Percentiles rank a stretch among this genome's conserved stretches.
phyloP scores from a whole-genome alignment of 768 basidiomycete genomes.

The Xerocomellus intermedius region DNA sequence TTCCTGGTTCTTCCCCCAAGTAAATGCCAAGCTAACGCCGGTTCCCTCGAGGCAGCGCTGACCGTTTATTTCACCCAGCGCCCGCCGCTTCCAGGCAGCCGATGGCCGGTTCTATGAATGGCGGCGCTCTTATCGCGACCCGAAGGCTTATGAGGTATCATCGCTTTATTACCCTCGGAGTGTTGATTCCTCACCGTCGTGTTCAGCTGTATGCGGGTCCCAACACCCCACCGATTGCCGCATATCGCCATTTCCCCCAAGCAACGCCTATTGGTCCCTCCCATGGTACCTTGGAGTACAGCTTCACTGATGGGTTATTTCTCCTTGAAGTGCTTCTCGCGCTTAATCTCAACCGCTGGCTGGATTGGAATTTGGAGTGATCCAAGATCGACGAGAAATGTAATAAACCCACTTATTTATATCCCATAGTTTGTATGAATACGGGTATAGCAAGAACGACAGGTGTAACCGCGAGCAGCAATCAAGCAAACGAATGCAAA shows the following conservation, averaged over 20 bases:
- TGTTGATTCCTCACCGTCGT: slow-evolving; percentile 1
- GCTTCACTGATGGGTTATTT: slow-evolving; percentile 57
- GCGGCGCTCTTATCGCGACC: slow-evolving; percentile 49
- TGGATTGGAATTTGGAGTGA: slow-evolving; percentile 53
- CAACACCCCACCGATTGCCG: slow-evolving; percentile 49
- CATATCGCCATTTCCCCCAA: slow-evolving; percentile 53
- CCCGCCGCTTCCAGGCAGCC: slow-evolving; percentile 55
- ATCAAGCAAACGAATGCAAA: slow-evolving; percentile 16
- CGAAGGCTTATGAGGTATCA: slow-evolving; percentile 62
- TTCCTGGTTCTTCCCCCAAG: slow-evolving; percentile 50
- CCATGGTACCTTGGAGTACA: slow-evolving; percentile 62
- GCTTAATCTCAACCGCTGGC: slow-evolving; percentile 71
- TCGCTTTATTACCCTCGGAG: neutral
- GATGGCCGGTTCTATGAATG: slow-evolving; percentile 66
- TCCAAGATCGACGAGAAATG: slow-evolving; percentile 11
- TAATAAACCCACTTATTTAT: slow-evolving; percentile 31
- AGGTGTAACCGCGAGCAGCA: slow-evolving; percentile 19
- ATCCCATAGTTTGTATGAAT: slow-evolving; percentile 34
- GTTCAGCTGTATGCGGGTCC: slow-evolving; percentile 48
- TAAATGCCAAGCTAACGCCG: slow-evolving; percentile 27
- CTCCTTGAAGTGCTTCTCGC: slow-evolving; percentile 64
- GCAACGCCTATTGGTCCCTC: slow-evolving; percentile 60
- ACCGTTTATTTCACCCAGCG: slow-evolving; percentile 37
- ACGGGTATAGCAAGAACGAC: slow-evolving; percentile 29
- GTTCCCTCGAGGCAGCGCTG: slow-evolving; percentile 11